Evolutionary conservation across 208 protist species (phyloP), one percentile per base, ranked within the genome.

Genomic region (Leishmania major): DNA sequence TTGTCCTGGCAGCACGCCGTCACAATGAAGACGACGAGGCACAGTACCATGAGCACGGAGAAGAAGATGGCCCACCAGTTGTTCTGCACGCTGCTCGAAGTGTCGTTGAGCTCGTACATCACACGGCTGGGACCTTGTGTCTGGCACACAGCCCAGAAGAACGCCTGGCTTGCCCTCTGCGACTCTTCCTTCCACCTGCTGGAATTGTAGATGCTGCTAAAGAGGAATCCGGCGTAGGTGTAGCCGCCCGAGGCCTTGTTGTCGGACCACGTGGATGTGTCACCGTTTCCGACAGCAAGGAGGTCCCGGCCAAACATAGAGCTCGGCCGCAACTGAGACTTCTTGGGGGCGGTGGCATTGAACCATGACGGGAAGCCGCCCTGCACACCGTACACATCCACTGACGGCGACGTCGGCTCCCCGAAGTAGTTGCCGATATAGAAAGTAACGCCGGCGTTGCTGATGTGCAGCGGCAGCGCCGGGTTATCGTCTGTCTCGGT

Each of bases 61-160:
- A 89, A 73, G 76, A 75, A 89, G 78, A 88, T 80, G 22, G 81
- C 55, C 88, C 88, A 91, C 88, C 88, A 91, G 47, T 59, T 67
- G 67, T 76, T 17, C 79, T 87, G 76, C 70, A 86, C 51, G 6
- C 47, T 45, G n/a, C 81, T 82, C 19, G 78, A 71, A 2, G 78
- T 82, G 40, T 87, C 78, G 4, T 55, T 10, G 43, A 73, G 5
- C 81, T 91, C 88, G 66, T 79, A 81, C 37, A 80, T 70, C 51
- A 51, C 57, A 5, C 76, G 85, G 47, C 64, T 83, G 43, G 83
- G 78, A 7, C 40, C 76, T 79, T 89, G 86, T 28, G 81, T 43
- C 77, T 89, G 78, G 83, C 88, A 91, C 62, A 88, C 64, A 37
- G 83, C 71, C 59, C 85, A 77, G 78, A 89, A 89, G 53, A 78